These are phyloP conservation scores for Dentipellis fragilis DNA, from an alignment of 768 basidiomycete species.

Conservation along the genomic window DNA sequence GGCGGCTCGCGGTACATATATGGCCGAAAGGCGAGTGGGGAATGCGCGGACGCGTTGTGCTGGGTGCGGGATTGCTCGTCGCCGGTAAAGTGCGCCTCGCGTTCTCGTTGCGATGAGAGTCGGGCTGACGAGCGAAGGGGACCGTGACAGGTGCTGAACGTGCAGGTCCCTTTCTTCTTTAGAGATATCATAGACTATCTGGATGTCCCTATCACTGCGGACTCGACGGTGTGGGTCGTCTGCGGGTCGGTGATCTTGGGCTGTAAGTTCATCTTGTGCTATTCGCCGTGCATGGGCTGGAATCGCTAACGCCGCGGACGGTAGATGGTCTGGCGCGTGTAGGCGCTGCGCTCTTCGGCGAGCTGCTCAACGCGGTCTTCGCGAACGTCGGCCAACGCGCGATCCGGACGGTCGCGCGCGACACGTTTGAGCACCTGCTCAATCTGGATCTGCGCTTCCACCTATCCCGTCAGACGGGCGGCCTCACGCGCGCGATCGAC, in stretches of 20 bases:
- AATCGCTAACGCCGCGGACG: neutral
- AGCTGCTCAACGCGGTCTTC: slow-evolving; percentile 91
- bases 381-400: slow-evolving; percentile 93
- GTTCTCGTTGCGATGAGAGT: neutral
- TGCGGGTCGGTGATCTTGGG: slow-evolving; percentile 86
- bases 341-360: slow-evolving; percentile 81
- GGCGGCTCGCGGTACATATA: slow-evolving; percentile 74
- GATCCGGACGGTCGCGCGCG: slow-evolving; percentile 88
- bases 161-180: slow-evolving; percentile 95
- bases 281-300: neutral
- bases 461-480: slow-evolving; percentile 87
- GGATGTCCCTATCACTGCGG: slow-evolving; percentile 68
- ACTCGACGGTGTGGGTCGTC: slow-evolving; percentile 81
- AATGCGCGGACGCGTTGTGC: slow-evolving; percentile 67
- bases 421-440: slow-evolving; percentile 90
- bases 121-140: neutral
- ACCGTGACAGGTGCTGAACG: slow-evolving; percentile 69
- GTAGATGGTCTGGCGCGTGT: slow-evolving; percentile 86
- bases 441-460: slow-evolving; percentile 90
- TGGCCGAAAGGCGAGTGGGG: slow-evolving; percentile 87
- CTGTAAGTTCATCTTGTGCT: slow-evolving; percentile 45
- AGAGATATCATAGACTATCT: slow-evolving; percentile 84
- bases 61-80: slow-evolving; percentile 74
- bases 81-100: slow-evolving; percentile 63
- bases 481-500: slow-evolving; percentile 92